These are phyloP conservation scores for Agaricales sp. DNA, from an alignment of 1,284 basidiomycete species.

Conservation along the genomic window DNA sequence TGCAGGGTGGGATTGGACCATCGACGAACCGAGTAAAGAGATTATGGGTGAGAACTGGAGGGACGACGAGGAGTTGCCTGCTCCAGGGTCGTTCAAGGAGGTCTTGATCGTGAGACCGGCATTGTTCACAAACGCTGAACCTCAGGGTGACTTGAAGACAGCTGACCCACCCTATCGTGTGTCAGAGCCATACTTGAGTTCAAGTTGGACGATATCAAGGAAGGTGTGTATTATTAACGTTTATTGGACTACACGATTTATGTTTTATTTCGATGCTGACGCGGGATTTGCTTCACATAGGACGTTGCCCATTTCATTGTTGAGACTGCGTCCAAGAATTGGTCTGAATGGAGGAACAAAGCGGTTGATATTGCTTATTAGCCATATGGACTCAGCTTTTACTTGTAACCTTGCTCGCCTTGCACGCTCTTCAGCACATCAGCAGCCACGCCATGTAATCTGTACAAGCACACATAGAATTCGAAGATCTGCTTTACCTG, in stretches of 20 bases:
- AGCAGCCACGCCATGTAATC: no score
- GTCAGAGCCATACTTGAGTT: not conserved
- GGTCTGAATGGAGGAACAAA: not conserved
- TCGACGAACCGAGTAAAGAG: conserved; percentile 25
- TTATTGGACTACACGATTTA: not conserved
- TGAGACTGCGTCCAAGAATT: not conserved
- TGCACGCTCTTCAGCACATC: no score
- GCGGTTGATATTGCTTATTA: not conserved
- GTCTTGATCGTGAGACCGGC: not conserved
- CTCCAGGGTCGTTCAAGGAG: conserved; percentile 26
- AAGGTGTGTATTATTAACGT: not conserved
- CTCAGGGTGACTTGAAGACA: not conserved
- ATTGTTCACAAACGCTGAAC: not conserved
- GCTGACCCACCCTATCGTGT: not conserved
- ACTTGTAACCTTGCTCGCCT: no score
- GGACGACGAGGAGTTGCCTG: conserved; percentile 25
- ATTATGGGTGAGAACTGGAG: conserved; percentile 33
- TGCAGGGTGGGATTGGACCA: conserved; percentile 29
- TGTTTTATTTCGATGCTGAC: no score
- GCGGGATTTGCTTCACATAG: not conserved
- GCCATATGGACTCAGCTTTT: no score
- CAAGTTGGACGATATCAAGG: not conserved
- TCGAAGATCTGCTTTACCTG: no score
- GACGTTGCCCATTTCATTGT: not conserved
- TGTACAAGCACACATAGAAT: no score